Base-by-base conservation (phyloP, 768 basidiomycete species). In the Leccinum barrowsii region DNA sequence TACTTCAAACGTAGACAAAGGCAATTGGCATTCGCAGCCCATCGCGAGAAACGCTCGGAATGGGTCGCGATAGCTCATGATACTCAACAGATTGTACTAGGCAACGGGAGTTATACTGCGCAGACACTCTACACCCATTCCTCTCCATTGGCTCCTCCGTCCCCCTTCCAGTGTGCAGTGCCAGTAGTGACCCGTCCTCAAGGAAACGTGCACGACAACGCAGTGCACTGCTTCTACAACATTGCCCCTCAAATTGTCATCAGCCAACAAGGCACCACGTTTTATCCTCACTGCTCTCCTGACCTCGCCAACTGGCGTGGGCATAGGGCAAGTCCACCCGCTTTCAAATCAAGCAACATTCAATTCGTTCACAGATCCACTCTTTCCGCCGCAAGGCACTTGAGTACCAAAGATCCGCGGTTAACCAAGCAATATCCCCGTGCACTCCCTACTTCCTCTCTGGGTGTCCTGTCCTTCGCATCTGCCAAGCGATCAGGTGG, bases 401-500 rank as follows among this genome's bases (percentile, higher is more conserved):
- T 77, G 22, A 28, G 61, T 11, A 50, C 46, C 11, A 56, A 66
- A 7, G 55, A 61, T 26, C 50, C 59, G 7, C 55, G 52, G 22
- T 56, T 68, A 22, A 60, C 53, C 12, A 59, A 46, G 26, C 58
- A 57, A 30, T 21, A 35, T 35, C 65, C 59, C 2, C 62, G 59
- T 54, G 49, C 70, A 13, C 59, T 59, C 30, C 67, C 70, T n/a
- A 62, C 58, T 7, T 69, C 71, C 11, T 66, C 63, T 12, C 59
- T 78, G 22, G 78, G 78, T 24, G 64, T 79, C n/a, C 64, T 79
- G 5, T 79, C 78, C 44, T 77, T 73, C 65, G 75, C 76, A 10
- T 78, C 77, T 50, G 70, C 77, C 12, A 79, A 77, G 65, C 75
- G 74, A 57, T 75, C 77, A 12, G 77, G 77, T 26, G 78, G 79